Evolutionary conservation across 768 basidiomycete genomes (phyloP).

Genomic region (Naganishia vishniacii): DNA sequence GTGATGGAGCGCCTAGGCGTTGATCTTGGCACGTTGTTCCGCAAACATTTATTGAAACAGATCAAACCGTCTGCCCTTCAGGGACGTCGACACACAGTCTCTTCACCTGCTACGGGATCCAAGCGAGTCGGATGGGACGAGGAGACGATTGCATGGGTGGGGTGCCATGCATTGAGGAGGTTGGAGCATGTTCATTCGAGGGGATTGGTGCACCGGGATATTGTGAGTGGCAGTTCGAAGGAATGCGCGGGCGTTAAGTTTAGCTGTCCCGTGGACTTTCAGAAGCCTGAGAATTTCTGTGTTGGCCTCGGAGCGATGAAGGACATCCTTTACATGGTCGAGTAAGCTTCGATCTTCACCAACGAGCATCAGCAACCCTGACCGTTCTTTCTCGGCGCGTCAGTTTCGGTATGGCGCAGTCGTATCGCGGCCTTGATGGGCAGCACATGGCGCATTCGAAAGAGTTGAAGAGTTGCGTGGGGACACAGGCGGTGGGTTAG

Average conservation of each 20-base stretch:
- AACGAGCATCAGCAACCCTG: too few species aligned
- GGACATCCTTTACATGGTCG: constrained; percentile 22
- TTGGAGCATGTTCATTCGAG: constrained; percentile 22
- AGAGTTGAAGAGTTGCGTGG: constrained; percentile 22
- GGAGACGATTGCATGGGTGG: constrained; percentile 25
- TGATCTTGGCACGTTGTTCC: constrained; percentile 18
- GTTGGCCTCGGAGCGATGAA: constrained; percentile 18
- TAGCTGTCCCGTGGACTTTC: too few species aligned
- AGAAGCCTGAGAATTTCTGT: constrained; percentile 29
- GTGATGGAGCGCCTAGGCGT: constrained; percentile 26
- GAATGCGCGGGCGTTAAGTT: not conserved
- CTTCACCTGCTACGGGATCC: too few species aligned
- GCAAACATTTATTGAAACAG: constrained; percentile 11
- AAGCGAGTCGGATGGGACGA: constrained; percentile 22
- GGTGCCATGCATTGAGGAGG: constrained; percentile 19
- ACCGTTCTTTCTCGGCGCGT: too few species aligned
- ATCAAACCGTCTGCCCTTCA: not conserved
- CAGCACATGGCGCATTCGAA: constrained; percentile 9
- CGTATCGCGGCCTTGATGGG: constrained; percentile 1
- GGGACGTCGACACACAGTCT: too few species aligned
- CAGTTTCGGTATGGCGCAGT: constrained; percentile 28
- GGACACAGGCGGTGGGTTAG: constrained; percentile 24
- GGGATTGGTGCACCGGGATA: constrained; percentile 26
- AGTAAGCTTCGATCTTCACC: constrained; percentile 1
- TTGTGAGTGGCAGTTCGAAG: constrained; percentile 14